Evolutionary conservation across 2,329 filamentous ascomycete species (phyloP).

Genomic region (Esteya vermicola): DNA sequence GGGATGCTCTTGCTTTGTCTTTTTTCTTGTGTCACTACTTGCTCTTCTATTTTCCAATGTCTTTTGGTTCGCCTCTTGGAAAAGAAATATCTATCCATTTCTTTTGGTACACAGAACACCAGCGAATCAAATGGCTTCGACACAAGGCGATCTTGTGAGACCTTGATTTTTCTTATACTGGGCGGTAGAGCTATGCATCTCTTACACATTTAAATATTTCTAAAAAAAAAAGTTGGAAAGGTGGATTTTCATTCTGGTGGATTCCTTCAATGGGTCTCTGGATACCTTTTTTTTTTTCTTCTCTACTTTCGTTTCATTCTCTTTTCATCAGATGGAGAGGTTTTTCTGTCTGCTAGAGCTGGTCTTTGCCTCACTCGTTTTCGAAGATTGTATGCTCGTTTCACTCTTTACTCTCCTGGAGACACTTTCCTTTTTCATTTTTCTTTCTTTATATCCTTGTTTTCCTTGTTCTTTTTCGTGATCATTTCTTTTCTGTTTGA

Average conservation of each 20-base stretch:
- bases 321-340: background rate
- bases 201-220: no score
- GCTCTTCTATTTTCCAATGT: slow-evolving; percentile 6
- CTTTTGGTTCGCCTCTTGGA: background rate
- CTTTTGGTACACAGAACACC: no score
- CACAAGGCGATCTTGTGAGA: no score
- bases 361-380: no score
- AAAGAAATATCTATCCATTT: no score
- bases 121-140: no score
- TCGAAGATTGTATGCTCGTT: no score
- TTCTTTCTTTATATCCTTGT: background rate
- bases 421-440: background rate
- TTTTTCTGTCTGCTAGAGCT: no score
- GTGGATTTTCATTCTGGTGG: no score
- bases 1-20: slow-evolving; percentile 4
- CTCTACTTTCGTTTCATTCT: background rate
- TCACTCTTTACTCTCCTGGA: no score
- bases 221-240: background rate
- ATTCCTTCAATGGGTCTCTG: no score
- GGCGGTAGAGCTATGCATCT: background rate
- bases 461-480: background rate
- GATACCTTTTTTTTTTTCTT: no score
- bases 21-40: background rate
- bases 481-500: background rate
- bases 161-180: background rate